These are phyloP conservation scores for Dentipellis sp. DNA, from an alignment of 768 basidiomycete genomes.

Conservation along the genomic window DNA sequence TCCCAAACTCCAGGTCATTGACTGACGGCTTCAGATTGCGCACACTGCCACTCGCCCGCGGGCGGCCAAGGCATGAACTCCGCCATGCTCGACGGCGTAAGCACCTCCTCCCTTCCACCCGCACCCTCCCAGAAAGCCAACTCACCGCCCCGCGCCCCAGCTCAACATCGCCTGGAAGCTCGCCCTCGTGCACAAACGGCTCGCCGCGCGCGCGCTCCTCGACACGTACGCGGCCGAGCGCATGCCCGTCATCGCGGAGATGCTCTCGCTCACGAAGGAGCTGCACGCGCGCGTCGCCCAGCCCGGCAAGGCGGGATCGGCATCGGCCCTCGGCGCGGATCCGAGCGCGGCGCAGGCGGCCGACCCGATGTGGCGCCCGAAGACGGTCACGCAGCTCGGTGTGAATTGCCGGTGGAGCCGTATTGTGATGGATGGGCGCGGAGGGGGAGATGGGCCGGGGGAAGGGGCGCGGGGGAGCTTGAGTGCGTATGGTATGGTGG, in stretches of 20 bases:
- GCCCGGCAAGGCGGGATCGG: not conserved
- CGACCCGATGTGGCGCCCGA: conserved; percentile 5
- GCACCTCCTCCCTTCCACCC: not conserved
- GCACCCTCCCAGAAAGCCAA: too few relatives aligned
- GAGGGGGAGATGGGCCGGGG: conserved; percentile 1
- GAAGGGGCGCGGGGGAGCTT: not conserved
- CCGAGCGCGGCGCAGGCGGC: not conserved
- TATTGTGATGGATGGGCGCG: conserved; percentile 32
- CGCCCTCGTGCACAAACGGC: conserved; percentile 20
- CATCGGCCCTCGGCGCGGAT: not conserved
- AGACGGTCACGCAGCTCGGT: conserved; percentile 31
- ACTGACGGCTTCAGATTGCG: conserved; percentile 29
- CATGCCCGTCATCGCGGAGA: conserved; percentile 19
- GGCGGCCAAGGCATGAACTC: conserved; percentile 28
- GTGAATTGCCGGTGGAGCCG: conserved; percentile 46
- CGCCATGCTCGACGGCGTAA: conserved; percentile 19
- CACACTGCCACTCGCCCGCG: conserved; percentile 35
- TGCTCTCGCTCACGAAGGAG: conserved; percentile 26
- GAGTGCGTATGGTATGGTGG: conserved; percentile 12
- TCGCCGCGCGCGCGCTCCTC: conserved; percentile 18
- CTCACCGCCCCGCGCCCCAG: too few relatives aligned
- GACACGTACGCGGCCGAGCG: conserved; percentile 21
- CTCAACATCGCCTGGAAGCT: conserved; percentile 24
- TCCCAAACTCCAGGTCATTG: too few relatives aligned
- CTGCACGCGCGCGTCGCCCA: conserved; percentile 19